phyloP scores from a whole-genome alignment of 2,329 filamentous ascomycete genomes.

The Dothiorella sarmentorum region DNA sequence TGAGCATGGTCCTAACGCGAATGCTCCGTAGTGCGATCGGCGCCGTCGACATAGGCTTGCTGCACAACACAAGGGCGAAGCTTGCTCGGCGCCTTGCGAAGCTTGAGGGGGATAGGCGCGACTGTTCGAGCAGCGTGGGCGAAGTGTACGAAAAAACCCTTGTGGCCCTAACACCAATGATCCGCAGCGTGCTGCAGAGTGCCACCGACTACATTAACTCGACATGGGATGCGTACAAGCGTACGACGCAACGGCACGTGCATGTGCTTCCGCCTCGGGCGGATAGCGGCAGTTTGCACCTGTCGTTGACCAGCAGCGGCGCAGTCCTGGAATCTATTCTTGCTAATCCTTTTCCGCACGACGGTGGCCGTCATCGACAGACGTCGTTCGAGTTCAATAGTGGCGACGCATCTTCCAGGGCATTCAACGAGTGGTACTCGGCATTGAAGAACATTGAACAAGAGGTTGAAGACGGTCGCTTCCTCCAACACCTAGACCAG shows the following conservation, averaged over 20 bases:
- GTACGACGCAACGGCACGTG: slow-evolving; percentile 37
- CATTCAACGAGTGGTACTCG: background rate
- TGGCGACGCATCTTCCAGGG: background rate
- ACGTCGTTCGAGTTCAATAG: background rate
- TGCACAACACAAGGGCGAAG: slow-evolving; percentile 49
- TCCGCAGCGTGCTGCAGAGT: slow-evolving; percentile 22
- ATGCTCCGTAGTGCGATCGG: slow-evolving; percentile 44
- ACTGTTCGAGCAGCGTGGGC: slow-evolving; percentile 15
- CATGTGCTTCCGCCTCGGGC: slow-evolving; percentile 42
- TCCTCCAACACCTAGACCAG: background rate
- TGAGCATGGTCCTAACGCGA: slow-evolving; percentile 46
- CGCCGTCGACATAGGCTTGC: slow-evolving; percentile 35
- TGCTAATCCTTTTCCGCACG: background rate
- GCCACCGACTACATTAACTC: slow-evolving; percentile 23
- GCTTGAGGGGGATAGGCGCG: slow-evolving; percentile 44
- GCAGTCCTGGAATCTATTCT: background rate
- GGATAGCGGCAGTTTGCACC: background rate
- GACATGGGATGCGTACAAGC: slow-evolving; percentile 25
- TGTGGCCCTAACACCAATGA: slow-evolving; percentile 21
- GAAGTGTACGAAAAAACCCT: slow-evolving; percentile 31
- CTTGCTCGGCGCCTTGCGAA: slow-evolving; percentile 58
- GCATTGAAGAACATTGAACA: background rate
- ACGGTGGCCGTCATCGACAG: background rate
- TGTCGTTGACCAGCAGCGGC: background rate
- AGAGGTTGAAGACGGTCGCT: background rate